These are phyloP conservation scores for Dimargaris cristalligena DNA, from an alignment of 192 early-diverging fungal genomes.

Conservation along the genomic window DNA sequence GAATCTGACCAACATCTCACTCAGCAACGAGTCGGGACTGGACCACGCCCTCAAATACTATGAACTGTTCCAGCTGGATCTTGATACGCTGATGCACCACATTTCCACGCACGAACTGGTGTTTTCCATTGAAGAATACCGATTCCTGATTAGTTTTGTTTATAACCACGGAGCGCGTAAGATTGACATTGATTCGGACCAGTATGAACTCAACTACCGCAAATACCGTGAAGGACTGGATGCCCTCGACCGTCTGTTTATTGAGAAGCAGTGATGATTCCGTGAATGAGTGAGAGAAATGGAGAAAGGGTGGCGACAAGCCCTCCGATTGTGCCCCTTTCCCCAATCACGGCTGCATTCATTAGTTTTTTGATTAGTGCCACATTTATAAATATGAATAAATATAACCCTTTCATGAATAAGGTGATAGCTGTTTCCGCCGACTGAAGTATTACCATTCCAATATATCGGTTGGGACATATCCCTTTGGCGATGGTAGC, in stretches of 20 bases:
- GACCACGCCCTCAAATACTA: conserved; percentile 57
- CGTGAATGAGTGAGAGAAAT: too few relatives aligned
- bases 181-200: background rate
- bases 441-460: too few relatives aligned
- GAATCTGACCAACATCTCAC: conserved; percentile 64
- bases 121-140: conserved; percentile 73
- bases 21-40: conserved; percentile 43
- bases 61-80: conserved; percentile 44
- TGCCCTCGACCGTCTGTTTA: conserved; percentile 1
- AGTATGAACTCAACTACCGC: conserved; percentile 6
- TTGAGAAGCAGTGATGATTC: too few relatives aligned
- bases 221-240: background rate
- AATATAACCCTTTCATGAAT: too few relatives aligned
- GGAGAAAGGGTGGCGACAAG: too few relatives aligned
- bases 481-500: too few relatives aligned
- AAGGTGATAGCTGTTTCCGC: too few relatives aligned
- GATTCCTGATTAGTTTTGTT: conserved; percentile 51
- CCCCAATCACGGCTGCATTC: too few relatives aligned
- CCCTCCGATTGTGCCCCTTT: too few relatives aligned
- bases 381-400: too few relatives aligned
- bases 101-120: conserved; percentile 34
- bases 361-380: too few relatives aligned
- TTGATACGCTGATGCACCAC: conserved; percentile 37
- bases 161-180: conserved; percentile 18
- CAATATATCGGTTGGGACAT: too few relatives aligned